These are phyloP conservation scores for Eucalyptus rudis DNA, from an alignment of 345 rosid genomes.

Conservation along the genomic window DNA sequence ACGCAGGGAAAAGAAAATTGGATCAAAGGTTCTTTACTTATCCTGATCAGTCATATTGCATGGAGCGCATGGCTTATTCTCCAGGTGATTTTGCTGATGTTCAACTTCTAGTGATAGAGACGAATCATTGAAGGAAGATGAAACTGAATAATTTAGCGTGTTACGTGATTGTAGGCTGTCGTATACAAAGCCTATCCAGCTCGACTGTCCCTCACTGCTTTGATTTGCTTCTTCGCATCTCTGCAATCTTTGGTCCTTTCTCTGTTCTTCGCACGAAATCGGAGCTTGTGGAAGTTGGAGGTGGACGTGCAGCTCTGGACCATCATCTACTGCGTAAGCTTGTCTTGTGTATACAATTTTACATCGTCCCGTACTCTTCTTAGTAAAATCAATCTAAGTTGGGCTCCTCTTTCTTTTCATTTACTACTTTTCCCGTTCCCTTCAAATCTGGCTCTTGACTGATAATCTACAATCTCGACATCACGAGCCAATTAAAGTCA, in stretches of 20 bases:
- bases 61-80: constrained; percentile 34
- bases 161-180: neutral
- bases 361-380: neutral
- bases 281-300: constrained; percentile 19
- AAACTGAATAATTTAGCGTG: neutral
- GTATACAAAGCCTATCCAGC: constrained; percentile 23
- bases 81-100: constrained; percentile 3
- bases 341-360: neutral
- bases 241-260: constrained; percentile 25
- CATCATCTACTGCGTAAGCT: constrained; percentile 18
- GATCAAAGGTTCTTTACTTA: constrained; percentile 34
- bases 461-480: neutral
- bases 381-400: neutral
- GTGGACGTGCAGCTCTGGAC: constrained; percentile 30
- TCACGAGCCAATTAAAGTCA: neutral
- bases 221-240: constrained; percentile 36
- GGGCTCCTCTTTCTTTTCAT: neutral
- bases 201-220: constrained; percentile 16
- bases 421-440: neutral
- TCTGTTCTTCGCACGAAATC: constrained; percentile 17
- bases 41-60: constrained; percentile 20
- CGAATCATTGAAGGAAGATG: neutral
- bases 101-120: neutral
- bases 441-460: neutral
- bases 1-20: constrained; percentile 11